Evolutionary conservation across 2,329 filamentous ascomycete species (phyloP).

Genomic region (Exophiala dermatitidis): DNA sequence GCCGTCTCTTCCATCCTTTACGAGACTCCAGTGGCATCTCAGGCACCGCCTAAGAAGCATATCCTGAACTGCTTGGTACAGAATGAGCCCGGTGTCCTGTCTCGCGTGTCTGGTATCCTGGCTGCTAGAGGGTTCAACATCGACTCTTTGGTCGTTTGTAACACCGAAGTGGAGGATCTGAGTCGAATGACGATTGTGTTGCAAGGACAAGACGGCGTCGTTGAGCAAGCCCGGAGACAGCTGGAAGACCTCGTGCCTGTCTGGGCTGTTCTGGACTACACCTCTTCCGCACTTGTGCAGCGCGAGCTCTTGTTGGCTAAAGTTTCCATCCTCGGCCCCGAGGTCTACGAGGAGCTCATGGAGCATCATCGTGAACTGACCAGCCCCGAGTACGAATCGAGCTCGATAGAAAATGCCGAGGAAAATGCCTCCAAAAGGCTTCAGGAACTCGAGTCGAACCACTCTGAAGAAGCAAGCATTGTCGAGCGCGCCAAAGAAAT

Average conservation of each 20-base stretch:
- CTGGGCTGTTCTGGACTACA: constrained; percentile 98
- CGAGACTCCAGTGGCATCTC: constrained; percentile 83
- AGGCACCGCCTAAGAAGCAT: constrained; percentile 81
- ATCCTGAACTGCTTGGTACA: constrained; percentile 97
- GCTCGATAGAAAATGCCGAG: constrained; percentile 34
- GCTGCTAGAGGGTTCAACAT: constrained; percentile 98
- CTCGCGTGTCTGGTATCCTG: constrained; percentile 90
- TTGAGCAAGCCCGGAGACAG: constrained; percentile 92
- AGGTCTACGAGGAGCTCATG: constrained; percentile 96
- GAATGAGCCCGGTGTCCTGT: constrained; percentile 96
- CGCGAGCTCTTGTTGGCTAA: constrained; percentile 92
- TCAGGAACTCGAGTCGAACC: constrained; percentile 36
- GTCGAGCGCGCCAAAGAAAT: constrained; percentile 24
- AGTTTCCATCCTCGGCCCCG: constrained; percentile 90
- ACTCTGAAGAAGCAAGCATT: constrained; percentile 26
- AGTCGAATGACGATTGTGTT: constrained; percentile 99
- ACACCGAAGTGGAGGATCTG: constrained; percentile 91
- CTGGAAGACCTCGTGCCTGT: constrained; percentile 95
- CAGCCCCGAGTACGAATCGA: constrained; percentile 38
- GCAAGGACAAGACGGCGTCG: constrained; percentile 89
- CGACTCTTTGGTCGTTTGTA: constrained; percentile 94
- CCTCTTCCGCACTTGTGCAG: constrained; percentile 83
- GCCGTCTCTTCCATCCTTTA: constrained; percentile 98
- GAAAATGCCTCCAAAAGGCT: constrained; percentile 25
- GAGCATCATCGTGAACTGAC: constrained; percentile 92